phyloP scores from a whole-genome alignment of 176 grass and related monocot species.

The Triticum urartu region DNA sequence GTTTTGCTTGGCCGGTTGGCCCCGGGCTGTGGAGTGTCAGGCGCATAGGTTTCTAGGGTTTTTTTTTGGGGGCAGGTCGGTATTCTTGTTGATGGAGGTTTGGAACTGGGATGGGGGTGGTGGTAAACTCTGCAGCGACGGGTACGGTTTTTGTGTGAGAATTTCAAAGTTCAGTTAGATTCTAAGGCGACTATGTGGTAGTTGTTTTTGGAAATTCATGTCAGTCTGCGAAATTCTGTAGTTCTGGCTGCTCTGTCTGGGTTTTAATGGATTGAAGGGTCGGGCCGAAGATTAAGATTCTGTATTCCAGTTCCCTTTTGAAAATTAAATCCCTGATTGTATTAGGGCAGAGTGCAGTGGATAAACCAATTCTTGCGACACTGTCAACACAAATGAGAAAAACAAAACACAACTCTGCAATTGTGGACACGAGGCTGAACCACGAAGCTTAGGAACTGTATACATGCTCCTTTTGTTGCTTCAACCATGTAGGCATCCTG shows the following conservation, averaged over 20 bases:
- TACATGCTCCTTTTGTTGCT: neutral
- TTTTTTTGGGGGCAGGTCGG: neutral
- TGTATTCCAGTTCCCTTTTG: neutral
- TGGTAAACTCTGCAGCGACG: neutral
- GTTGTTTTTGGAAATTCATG: neutral
- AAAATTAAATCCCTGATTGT: neutral
- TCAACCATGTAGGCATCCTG: neutral
- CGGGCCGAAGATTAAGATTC: neutral
- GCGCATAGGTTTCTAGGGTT: neutral
- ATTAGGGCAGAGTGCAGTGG: neutral
- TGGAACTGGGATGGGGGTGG: neutral
- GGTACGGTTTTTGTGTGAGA: neutral
- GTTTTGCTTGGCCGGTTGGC: neutral
- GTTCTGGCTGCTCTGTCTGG: neutral
- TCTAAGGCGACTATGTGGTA: neutral
- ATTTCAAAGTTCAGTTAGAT: constrained; percentile 6
- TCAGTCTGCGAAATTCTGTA: neutral
- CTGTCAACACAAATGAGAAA: neutral
- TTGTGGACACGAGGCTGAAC: neutral
- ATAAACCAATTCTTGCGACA: neutral
- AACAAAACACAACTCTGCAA: neutral
- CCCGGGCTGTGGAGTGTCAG: neutral
- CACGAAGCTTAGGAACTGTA: neutral
- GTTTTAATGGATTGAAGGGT: neutral
- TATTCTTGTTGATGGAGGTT: neutral